phyloP scores from a whole-genome alignment of 345 rosid species.

The Syzygium aromaticum region DNA sequence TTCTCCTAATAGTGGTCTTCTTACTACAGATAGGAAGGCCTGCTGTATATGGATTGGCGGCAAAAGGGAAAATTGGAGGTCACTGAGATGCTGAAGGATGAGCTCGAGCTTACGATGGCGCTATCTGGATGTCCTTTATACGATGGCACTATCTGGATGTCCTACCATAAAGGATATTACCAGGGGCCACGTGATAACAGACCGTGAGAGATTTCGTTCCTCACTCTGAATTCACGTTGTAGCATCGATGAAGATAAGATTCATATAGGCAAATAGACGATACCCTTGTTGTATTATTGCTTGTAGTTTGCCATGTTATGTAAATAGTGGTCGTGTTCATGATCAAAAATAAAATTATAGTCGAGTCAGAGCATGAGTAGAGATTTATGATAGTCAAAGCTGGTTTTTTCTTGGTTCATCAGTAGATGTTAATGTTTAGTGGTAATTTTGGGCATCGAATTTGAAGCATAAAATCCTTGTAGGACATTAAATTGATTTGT shows the following conservation, averaged over 20 bases:
- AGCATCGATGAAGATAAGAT: not conserved
- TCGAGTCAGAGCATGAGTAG: too few relatives aligned
- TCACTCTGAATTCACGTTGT: slow-evolving; percentile 17
- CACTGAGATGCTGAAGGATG: slow-evolving; percentile 60
- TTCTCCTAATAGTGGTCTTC: not conserved
- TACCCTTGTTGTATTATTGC: not conserved
- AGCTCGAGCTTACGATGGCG: slow-evolving; percentile 76
- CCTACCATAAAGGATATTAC: slow-evolving; percentile 33
- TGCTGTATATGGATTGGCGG: slow-evolving; percentile 56
- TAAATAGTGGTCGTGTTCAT: too few relatives aligned
- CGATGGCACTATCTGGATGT: slow-evolving; percentile 78
- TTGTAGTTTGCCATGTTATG: too few relatives aligned
- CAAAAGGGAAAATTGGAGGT: slow-evolving; percentile 75
- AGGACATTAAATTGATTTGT: too few relatives aligned
- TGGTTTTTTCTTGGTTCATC: too few relatives aligned
- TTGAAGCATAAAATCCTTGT: too few relatives aligned
- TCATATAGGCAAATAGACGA: not conserved
- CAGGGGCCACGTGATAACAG: slow-evolving; percentile 46
- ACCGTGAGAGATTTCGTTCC: slow-evolving; percentile 32
- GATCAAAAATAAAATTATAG: too few relatives aligned
- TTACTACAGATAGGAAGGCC: slow-evolving; percentile 82
- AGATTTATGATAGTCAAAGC: too few relatives aligned
- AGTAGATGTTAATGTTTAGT: too few relatives aligned
- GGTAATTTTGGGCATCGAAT: too few relatives aligned
- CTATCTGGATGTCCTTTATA: too few relatives aligned